Conservation (phyloP, 2,329 filamentous ascomycete species). For the Lasiodiplodia sp. region DNA sequence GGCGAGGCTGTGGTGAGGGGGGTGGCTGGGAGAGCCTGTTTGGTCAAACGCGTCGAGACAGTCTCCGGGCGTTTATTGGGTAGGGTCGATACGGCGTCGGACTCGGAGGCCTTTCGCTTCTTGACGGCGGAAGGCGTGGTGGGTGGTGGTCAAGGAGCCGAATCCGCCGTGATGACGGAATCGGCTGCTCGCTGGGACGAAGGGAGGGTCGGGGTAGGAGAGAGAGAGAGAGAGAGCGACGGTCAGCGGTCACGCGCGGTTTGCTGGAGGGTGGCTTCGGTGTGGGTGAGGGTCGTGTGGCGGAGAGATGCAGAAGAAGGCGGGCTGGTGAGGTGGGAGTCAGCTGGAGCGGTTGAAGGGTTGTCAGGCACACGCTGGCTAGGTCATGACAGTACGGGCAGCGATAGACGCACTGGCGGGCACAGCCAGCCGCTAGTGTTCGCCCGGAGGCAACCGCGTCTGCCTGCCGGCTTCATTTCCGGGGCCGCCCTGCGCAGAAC, state of each 20-base stretch:
- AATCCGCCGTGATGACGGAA: slow-evolving; percentile 51
- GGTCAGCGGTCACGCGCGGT: slow-evolving; percentile 18
- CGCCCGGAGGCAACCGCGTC: slow-evolving; percentile 25
- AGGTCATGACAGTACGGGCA: slow-evolving; percentile 22
- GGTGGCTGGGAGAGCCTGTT: slow-evolving; percentile 40
- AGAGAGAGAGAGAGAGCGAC: neutral
- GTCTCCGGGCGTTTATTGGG: slow-evolving; percentile 41
- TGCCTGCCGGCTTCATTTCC: slow-evolving; percentile 9
- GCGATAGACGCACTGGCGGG: slow-evolving; percentile 19
- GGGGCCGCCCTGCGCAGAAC: neutral
- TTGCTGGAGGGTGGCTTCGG: slow-evolving; percentile 1
- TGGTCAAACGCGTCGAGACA: slow-evolving; percentile 30
- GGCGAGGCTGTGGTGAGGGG: slow-evolving; percentile 47
- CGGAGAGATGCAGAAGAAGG: slow-evolving; percentile 14
- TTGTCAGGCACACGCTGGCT: slow-evolving; percentile 27
- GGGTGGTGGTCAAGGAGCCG: slow-evolving; percentile 40
- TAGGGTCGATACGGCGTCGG: slow-evolving; percentile 41
- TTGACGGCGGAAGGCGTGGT: slow-evolving; percentile 47
- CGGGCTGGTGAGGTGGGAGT: slow-evolving; percentile 16
- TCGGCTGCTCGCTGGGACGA: slow-evolving; percentile 36
- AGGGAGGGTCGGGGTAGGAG: slow-evolving; percentile 19
- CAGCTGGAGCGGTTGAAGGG: slow-evolving; percentile 23
- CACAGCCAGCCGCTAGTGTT: slow-evolving; percentile 19
- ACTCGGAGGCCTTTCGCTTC: slow-evolving; percentile 51
- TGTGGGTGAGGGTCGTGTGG: slow-evolving; percentile 15